Evolutionary conservation across 2,329 filamentous ascomycete species (phyloP).

Genomic region (Monosporascus sp.): DNA sequence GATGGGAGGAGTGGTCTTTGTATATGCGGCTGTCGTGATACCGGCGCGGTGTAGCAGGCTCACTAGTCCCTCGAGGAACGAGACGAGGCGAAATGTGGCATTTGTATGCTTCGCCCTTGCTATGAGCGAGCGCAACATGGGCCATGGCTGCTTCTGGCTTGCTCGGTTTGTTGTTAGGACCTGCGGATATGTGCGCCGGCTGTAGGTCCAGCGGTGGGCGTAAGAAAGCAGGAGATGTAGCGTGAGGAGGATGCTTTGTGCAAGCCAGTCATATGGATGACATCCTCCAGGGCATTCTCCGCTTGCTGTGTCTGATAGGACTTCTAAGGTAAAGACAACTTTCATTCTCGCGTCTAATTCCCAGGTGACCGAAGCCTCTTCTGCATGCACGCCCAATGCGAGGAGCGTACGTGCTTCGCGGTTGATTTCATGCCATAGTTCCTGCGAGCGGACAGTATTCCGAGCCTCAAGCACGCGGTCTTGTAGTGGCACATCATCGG

Average conservation of each 20-base stretch:
- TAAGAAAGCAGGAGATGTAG: conserved; percentile 74
- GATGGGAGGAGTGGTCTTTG: conserved; percentile 33
- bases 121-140: conserved; percentile 47
- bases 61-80: conserved; percentile 39
- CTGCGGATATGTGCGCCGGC: conserved; percentile 57
- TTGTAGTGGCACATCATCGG: conserved; percentile 56
- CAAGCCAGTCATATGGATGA: conserved; percentile 43
- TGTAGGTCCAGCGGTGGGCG: conserved; percentile 70
- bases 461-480: conserved; percentile 67
- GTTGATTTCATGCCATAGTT: conserved; percentile 85
- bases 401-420: conserved; percentile 72
- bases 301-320: conserved; percentile 41
- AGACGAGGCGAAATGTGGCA: conserved; percentile 32
- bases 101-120: conserved; percentile 40
- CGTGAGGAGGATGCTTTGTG: conserved; percentile 60
- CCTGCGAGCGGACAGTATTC: conserved; percentile 75
- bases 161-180: conserved; percentile 31
- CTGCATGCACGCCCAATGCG: conserved; percentile 62
- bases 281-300: conserved; percentile 26
- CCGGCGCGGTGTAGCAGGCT: conserved; percentile 41
- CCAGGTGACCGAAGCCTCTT: conserved; percentile 52
- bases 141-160: conserved; percentile 36
- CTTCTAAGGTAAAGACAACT: conserved; percentile 63
- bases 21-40: conserved; percentile 35
- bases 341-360: conserved; percentile 47